Evolutionary conservation across 371 early-diverging fungal species (phyloP).

Genomic region (Sporodiniella umbellata): DNA sequence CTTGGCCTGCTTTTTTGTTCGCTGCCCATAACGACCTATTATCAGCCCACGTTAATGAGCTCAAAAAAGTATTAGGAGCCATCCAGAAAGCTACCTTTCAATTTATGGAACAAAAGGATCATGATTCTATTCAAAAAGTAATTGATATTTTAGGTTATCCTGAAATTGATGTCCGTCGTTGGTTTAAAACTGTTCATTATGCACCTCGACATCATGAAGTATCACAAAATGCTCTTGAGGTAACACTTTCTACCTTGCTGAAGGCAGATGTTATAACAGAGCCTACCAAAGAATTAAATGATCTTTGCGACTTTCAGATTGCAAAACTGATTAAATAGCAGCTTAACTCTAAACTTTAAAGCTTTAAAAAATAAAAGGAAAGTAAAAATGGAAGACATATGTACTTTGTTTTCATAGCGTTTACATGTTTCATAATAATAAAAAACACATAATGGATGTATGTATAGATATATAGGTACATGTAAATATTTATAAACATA

Average conservation of each 20-base stretch:
- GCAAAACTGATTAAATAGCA: conserved; percentile 19
- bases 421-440: neutral
- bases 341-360: neutral
- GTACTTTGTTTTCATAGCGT: too few relatives aligned
- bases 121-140: conserved; percentile 53
- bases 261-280: conserved; percentile 56
- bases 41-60: conserved; percentile 11
- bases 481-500: neutral
- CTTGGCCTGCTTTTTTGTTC: conserved; percentile 87
- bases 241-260: conserved; percentile 48
- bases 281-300: conserved; percentile 21
- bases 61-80: conserved; percentile 38
- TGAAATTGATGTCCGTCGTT: conserved; percentile 63
- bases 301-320: conserved; percentile 17
- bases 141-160: conserved; percentile 56
- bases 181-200: conserved; percentile 71
- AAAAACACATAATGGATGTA: neutral
- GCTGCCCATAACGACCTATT: conserved; percentile 62
- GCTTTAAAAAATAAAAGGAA: neutral
- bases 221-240: conserved; percentile 43
- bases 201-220: conserved; percentile 49
- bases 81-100: conserved; percentile 40
- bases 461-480: neutral
- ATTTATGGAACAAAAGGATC: conserved; percentile 52
- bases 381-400: neutral